Evolutionary conservation across 2,329 filamentous ascomycete genomes (phyloP).

Genomic region (Fusarium sp.): DNA sequence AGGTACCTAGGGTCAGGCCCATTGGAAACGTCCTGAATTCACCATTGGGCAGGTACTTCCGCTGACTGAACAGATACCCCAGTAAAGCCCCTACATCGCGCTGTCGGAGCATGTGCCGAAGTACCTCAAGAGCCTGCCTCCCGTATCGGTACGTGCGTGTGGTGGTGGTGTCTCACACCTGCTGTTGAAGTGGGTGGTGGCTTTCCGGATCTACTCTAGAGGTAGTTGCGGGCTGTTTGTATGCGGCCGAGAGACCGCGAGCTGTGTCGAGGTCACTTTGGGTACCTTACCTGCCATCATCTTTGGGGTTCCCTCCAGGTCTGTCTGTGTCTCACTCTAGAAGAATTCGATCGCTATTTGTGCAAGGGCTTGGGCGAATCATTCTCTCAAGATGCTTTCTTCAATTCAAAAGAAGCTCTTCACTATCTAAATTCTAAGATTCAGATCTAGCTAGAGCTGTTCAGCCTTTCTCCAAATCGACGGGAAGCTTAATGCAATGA

Average conservation of each 20-base stretch:
- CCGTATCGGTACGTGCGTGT: neutral
- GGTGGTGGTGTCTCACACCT: neutral
- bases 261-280: neutral
- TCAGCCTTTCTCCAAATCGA: slow-evolving; percentile 3
- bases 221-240: slow-evolving; percentile 4
- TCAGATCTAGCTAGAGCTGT: slow-evolving; percentile 1
- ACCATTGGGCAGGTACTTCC: slow-evolving; percentile 1
- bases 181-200: slow-evolving; percentile 6
- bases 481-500: slow-evolving; percentile 11
- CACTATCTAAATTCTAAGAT: neutral
- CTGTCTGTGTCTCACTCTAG: slow-evolving; percentile 2
- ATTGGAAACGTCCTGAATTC: neutral
- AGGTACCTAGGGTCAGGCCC: neutral
- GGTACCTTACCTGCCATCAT: neutral
- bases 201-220: slow-evolving; percentile 4
- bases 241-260: neutral
- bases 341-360: neutral
- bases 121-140: neutral
- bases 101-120: neutral
- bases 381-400: neutral
- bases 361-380: neutral
- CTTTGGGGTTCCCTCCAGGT: neutral
- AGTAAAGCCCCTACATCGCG: neutral
- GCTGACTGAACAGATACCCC: neutral
- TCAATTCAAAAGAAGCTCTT: slow-evolving; percentile 9